phyloP scores from a whole-genome alignment of 352 stramenopile species.

The Phytophthora macrochlamydospora region DNA sequence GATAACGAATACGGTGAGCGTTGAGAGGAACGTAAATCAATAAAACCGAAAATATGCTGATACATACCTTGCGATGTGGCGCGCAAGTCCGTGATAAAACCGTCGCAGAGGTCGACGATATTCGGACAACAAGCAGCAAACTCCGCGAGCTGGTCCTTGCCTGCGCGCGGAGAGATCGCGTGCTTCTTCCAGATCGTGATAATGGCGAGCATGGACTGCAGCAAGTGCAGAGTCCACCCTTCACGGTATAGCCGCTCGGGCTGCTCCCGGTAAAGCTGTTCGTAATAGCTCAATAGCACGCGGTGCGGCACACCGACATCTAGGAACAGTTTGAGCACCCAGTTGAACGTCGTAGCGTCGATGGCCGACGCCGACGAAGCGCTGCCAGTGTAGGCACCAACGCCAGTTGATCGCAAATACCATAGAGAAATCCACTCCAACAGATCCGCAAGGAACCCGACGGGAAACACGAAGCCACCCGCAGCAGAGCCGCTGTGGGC shows the following conservation, averaged over 20 bases:
- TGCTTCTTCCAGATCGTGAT: conserved; percentile 86
- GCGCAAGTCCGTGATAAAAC: conserved; percentile 82
- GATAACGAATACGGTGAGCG: conserved; percentile 12
- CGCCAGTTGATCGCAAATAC: conserved; percentile 71
- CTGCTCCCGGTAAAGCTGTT: conserved; percentile 80
- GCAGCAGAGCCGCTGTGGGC: conserved; percentile 45
- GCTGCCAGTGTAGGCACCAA: conserved; percentile 42
- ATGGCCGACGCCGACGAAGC: conserved; percentile 56
- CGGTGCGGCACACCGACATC: conserved; percentile 82
- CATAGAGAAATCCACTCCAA: conserved; percentile 81
- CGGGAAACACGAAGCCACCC: conserved; percentile 72
- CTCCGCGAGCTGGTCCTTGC: conserved; percentile 69
- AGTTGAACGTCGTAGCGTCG: conserved; percentile 78
- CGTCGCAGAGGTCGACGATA: conserved; percentile 78
- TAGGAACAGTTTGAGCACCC: conserved; percentile 82
- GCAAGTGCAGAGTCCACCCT: conserved; percentile 80
- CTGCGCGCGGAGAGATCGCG: conserved; percentile 67
- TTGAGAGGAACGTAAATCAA: conserved; percentile 10
- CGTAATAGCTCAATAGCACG: conserved; percentile 78
- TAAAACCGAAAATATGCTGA: conserved; percentile 3
- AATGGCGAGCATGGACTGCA: conserved; percentile 77
- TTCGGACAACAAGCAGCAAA: conserved; percentile 82
- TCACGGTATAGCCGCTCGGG: conserved; percentile 74
- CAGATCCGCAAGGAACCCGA: conserved; percentile 74
- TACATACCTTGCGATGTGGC: conserved; percentile 75